phyloP scores from a whole-genome alignment of 805 yeast genomes.

The Myxozyma lipomycoides region DNA sequence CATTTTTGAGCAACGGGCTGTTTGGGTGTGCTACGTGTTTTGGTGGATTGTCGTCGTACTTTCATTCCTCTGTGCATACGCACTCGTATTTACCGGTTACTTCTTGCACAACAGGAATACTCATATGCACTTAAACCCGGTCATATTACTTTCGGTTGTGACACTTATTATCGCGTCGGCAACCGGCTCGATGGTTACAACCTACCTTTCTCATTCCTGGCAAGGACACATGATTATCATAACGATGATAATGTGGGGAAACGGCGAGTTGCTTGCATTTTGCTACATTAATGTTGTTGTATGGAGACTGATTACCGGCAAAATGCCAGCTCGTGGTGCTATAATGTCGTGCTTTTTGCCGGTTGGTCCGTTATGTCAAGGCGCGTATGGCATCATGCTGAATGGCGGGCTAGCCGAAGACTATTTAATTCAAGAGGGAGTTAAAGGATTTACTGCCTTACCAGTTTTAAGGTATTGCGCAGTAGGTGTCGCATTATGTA shows the following conservation, averaged over 20 bases:
- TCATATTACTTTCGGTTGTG: conserved; percentile 70
- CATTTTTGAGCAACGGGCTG: conserved; percentile 42
- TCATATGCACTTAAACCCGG: conserved; percentile 48
- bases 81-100: conserved; percentile 52
- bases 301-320: conserved; percentile 55
- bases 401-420: conserved; percentile 46
- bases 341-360: conserved; percentile 66
- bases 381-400: conserved; percentile 61
- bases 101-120: conserved; percentile 39
- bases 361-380: conserved; percentile 83
- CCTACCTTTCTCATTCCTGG: conserved; percentile 44
- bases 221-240: conserved; percentile 53
- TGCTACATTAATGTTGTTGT: conserved; percentile 54
- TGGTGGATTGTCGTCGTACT: conserved; percentile 69
- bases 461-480: conserved; percentile 36
- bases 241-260: conserved; percentile 60
- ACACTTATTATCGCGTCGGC: conserved; percentile 73
- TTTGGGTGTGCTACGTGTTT: conserved; percentile 55
- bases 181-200: conserved; percentile 56
- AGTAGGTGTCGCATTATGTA: conserved; percentile 43
- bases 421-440: conserved; percentile 11
- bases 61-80: conserved; percentile 59
- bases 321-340: conserved; percentile 46
- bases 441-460: conserved; percentile 21
- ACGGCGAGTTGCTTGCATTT: conserved; percentile 60